Evolutionary conservation across 2,329 filamentous ascomycete species (phyloP).

Genomic region (Curvularia sp.): DNA sequence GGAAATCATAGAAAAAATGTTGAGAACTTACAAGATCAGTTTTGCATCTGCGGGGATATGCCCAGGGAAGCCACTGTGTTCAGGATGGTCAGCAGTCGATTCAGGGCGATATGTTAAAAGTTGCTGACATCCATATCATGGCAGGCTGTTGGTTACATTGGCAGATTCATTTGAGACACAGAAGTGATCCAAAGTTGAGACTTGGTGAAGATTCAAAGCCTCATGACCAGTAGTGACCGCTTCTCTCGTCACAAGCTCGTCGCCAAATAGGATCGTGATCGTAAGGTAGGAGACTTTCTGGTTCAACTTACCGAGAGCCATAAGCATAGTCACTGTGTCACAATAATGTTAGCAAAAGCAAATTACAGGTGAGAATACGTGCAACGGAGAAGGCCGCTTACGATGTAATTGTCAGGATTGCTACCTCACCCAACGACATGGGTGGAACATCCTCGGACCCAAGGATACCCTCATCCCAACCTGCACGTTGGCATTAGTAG

Average conservation of each 20-base stretch:
- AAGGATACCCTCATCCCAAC: constrained; percentile 72
- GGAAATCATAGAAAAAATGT: constrained; percentile 5
- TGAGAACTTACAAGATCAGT: constrained; percentile 77
- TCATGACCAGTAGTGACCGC: constrained; percentile 1
- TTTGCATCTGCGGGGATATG: constrained; percentile 77
- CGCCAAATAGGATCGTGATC: neutral
- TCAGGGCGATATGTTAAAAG: neutral
- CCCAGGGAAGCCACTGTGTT: constrained; percentile 74
- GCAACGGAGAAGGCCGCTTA: constrained; percentile 53
- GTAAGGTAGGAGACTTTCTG: constrained; percentile 2
- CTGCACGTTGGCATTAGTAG: constrained; percentile 42
- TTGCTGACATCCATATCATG: constrained; percentile 9
- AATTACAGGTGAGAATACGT: neutral
- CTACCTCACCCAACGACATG: constrained; percentile 93
- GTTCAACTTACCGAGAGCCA: constrained; percentile 44
- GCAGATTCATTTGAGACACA: neutral
- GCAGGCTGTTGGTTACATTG: constrained; percentile 9
- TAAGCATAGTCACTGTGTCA: constrained; percentile 47
- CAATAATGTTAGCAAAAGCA: constrained; percentile 26
- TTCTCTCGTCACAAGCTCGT: neutral
- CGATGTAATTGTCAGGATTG: constrained; percentile 80
- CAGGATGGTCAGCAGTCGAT: constrained; percentile 29
- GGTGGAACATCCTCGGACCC: constrained; percentile 48
- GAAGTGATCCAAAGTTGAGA: neutral
- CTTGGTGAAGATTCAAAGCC: neutral